Conservation (phyloP, 768 basidiomycete genomes). For the Tephrocybe sp. region DNA sequence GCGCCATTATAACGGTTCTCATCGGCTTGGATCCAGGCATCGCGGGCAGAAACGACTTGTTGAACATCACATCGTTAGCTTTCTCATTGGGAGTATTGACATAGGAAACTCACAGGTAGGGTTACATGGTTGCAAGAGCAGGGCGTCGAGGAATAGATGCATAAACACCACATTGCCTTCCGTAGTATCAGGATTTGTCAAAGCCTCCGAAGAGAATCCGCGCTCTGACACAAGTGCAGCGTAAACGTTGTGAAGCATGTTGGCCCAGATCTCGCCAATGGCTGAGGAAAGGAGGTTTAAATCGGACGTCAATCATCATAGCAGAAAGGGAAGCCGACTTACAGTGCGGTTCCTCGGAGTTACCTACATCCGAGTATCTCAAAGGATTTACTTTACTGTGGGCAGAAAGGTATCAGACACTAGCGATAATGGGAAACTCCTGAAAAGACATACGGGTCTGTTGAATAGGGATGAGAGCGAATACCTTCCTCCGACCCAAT, state of each 20-base stretch:
- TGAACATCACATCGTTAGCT: background rate
- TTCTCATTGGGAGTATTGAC: background rate
- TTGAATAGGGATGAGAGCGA: constrained; percentile 55
- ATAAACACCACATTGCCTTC: constrained; percentile 53
- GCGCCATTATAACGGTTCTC: constrained; percentile 41
- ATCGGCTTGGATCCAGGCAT: constrained; percentile 54
- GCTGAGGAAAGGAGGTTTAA: constrained; percentile 17
- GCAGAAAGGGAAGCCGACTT: constrained; percentile 16
- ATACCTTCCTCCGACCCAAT: constrained; percentile 47
- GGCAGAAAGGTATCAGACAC: background rate
- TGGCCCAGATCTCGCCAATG: constrained; percentile 60
- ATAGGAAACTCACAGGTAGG: constrained; percentile 45
- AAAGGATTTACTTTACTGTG: constrained; percentile 39
- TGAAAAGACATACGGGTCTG: constrained; percentile 31
- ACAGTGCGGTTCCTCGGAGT: constrained; percentile 44
- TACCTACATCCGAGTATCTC: constrained; percentile 37
- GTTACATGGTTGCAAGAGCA: constrained; percentile 47
- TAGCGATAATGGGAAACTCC: too few species aligned
- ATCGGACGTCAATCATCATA: background rate
- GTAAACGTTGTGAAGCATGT: constrained; percentile 42
- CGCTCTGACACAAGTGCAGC: constrained; percentile 35
- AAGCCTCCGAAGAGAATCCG: constrained; percentile 35
- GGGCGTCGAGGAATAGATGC: constrained; percentile 48
- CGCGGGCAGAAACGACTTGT: constrained; percentile 42
- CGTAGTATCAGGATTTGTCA: constrained; percentile 35